A percentile compares a stretch with the other conserved stretches of the same genome.
Conservation (phyloP, 768 basidiomycete species). For the Scleroderma bovista region DNA sequence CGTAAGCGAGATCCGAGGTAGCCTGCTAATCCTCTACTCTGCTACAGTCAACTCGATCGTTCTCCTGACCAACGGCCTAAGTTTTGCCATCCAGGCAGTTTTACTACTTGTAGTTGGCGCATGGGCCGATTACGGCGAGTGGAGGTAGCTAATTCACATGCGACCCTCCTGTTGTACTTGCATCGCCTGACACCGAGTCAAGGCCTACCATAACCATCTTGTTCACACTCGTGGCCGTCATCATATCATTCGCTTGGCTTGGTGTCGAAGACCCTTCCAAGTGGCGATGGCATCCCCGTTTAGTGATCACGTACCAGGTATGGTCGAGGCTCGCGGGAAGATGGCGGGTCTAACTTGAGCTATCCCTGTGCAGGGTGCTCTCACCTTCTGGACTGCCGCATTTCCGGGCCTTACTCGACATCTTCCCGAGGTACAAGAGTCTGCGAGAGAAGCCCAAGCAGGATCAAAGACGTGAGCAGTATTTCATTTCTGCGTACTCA, state of each 20-base stretch:
- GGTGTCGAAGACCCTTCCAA: slow-evolving; percentile 59
- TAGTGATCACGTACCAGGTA: slow-evolving; percentile 72
- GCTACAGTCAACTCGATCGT: slow-evolving; percentile 68
- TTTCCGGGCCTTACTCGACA: slow-evolving; percentile 72
- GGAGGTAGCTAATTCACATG: slow-evolving; percentile 44
- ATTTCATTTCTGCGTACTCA: not conserved
- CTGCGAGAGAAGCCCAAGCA: slow-evolving; percentile 33
- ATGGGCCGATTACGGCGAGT: slow-evolving; percentile 79
- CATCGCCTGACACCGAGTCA: slow-evolving; percentile 3
- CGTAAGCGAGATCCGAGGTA: slow-evolving; percentile 12
- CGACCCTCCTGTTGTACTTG: not conserved
- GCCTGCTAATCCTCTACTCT: not conserved
- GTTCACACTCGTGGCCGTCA: slow-evolving; percentile 61
- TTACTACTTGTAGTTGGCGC: slow-evolving; percentile 63
- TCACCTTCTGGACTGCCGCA: slow-evolving; percentile 83
- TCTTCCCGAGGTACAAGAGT: slow-evolving; percentile 61
- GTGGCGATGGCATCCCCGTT: slow-evolving; percentile 38
- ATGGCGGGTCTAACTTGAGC: too few relatives aligned
- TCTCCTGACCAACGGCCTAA: slow-evolving; percentile 72
- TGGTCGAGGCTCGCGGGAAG: too few relatives aligned
- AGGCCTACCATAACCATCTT: slow-evolving; percentile 76
- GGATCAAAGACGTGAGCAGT: slow-evolving; percentile 43
- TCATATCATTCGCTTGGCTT: slow-evolving; percentile 73
- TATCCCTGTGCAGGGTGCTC: slow-evolving; percentile 39
- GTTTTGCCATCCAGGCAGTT: slow-evolving; percentile 70